phyloP scores from a whole-genome alignment of 495 filamentous ascomycete genomes.

The Penicillium herquei region DNA sequence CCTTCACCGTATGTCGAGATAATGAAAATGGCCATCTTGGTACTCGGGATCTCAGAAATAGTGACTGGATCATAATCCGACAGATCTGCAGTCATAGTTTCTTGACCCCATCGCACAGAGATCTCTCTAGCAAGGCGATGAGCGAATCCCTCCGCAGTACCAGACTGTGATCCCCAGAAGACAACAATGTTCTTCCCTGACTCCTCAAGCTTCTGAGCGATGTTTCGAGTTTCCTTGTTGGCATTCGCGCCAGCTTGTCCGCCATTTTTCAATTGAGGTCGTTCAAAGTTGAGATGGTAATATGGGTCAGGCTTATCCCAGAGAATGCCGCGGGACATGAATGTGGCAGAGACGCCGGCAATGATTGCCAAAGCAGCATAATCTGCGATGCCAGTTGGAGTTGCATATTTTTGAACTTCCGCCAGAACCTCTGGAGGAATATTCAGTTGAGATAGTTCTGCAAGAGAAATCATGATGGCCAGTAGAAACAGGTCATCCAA shows the following conservation, averaged over 20 bases:
- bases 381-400: conserved; percentile 28
- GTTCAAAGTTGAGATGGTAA: conserved; percentile 26
- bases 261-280: conserved; percentile 35
- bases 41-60: conserved; percentile 34
- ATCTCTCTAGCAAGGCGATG: conserved; percentile 46
- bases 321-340: conserved; percentile 31
- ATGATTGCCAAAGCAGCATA: conserved; percentile 31
- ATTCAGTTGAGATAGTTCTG: conserved; percentile 3
- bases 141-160: conserved; percentile 52
- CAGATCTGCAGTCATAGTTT: conserved; percentile 45
- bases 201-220: conserved; percentile 34
- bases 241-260: conserved; percentile 7
- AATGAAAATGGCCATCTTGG: conserved; percentile 49
- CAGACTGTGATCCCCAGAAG: conserved; percentile 58
- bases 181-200: conserved; percentile 42
- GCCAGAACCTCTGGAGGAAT: conserved; percentile 22
- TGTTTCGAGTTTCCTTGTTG: conserved; percentile 34
- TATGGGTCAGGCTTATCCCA: conserved; percentile 39
- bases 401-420: conserved; percentile 22
- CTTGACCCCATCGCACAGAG: conserved; percentile 39
- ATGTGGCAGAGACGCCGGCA: conserved; percentile 23
- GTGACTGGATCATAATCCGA: conserved; percentile 49
- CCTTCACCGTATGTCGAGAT: conserved; percentile 57
- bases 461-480: not conserved
- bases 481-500: not conserved